Conservation (phyloP, 2,329 filamentous ascomycete genomes). For the Ophiognomonia clavigignenti-juglandacearum region DNA sequence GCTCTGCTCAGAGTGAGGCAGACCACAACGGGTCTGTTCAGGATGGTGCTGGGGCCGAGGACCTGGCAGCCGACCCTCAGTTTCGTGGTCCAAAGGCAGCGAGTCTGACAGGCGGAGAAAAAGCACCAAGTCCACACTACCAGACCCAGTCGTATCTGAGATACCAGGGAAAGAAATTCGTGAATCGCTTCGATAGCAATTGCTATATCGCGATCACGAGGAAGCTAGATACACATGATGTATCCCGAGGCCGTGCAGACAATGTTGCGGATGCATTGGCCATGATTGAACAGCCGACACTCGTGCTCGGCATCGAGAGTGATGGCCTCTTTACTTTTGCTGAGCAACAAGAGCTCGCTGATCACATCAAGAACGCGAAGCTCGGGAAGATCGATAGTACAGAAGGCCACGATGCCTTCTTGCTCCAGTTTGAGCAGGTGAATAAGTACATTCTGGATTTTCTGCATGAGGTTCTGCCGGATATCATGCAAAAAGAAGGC, state of each 20-base stretch:
- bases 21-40: too few relatives aligned
- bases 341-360: slow-evolving; percentile 88
- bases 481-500: slow-evolving; percentile 72
- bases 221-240: slow-evolving; percentile 95
- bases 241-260: slow-evolving; percentile 70
- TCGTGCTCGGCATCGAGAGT: slow-evolving; percentile 91
- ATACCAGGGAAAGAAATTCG: slow-evolving; percentile 95
- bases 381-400: slow-evolving; percentile 87
- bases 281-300: slow-evolving; percentile 79
- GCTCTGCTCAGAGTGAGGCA: too few relatives aligned
- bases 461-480: slow-evolving; percentile 73
- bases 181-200: slow-evolving; percentile 94
- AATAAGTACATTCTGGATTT: slow-evolving; percentile 84
- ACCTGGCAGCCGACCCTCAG: slow-evolving; percentile 54
- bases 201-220: slow-evolving; percentile 99
- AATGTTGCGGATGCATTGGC: slow-evolving; percentile 70
- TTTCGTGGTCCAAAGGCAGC: slow-evolving; percentile 60
- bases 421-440: slow-evolving; percentile 96
- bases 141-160: slow-evolving; percentile 96
- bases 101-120: slow-evolving; percentile 47
- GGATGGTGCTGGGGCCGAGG: slow-evolving; percentile 16
- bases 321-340: slow-evolving; percentile 96
- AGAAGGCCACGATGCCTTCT: slow-evolving; percentile 93
- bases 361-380: slow-evolving; percentile 69
- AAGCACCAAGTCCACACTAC: slow-evolving; percentile 68